These are phyloP conservation scores for Calamus simplicifolius DNA, from an alignment of 176 grass and related monocot genomes.

Conservation along the genomic window DNA sequence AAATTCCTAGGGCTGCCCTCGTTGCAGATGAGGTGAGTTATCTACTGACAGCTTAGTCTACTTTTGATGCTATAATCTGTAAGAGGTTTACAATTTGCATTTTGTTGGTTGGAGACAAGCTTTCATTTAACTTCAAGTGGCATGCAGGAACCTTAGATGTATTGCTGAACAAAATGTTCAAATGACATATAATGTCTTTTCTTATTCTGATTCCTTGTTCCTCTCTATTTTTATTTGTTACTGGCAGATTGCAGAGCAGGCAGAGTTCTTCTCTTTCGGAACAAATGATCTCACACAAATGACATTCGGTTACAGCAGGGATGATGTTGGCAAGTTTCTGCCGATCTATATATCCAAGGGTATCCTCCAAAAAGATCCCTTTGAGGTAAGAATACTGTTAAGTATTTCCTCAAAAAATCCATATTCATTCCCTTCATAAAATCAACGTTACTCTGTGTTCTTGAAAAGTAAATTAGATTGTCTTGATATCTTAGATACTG, in stretches of 20 bases:
- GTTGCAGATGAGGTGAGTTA: constrained; percentile 82
- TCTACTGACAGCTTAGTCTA: background rate
- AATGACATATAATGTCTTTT: too few species aligned
- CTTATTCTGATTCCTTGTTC: background rate
- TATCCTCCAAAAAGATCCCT: constrained; percentile 96
- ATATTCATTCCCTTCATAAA: too few species aligned
- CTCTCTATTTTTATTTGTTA: background rate
- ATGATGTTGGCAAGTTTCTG: constrained; percentile 93
- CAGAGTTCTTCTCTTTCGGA: constrained; percentile 98
- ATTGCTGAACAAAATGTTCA: too few species aligned
- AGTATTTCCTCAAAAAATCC: background rate
- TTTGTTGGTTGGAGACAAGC: too few species aligned
- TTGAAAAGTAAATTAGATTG: too few species aligned
- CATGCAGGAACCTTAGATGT: too few species aligned
- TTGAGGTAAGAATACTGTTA: constrained; percentile 52
- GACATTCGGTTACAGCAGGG: constrained; percentile 97
- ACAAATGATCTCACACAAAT: constrained; percentile 99
- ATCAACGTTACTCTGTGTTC: too few species aligned
- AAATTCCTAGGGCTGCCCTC: constrained; percentile 91
- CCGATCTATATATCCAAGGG: constrained; percentile 86
- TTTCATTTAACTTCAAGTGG: too few species aligned
- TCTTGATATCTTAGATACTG: too few species aligned
- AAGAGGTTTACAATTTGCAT: too few species aligned
- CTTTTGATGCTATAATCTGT: too few species aligned
- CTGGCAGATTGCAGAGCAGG: constrained; percentile 79